A percentile compares a stretch with the other conserved stretches of the same genome.
These are phyloP conservation scores for Epichloe sibirici DNA, from an alignment of 2,329 filamentous ascomycete genomes.

Conservation along the genomic window DNA sequence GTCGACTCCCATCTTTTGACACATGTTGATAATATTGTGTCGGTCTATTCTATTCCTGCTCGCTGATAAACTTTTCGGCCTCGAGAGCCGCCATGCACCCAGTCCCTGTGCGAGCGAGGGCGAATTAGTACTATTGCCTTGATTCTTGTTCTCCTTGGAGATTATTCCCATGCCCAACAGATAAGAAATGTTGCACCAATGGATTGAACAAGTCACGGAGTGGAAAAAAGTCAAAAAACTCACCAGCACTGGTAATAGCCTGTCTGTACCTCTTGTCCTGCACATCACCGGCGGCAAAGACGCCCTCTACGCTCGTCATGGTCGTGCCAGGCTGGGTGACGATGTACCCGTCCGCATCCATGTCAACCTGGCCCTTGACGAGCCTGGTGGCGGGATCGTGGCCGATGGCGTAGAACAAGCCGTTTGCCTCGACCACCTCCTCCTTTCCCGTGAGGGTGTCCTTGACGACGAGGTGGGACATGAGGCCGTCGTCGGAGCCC, in stretches of 20 bases:
- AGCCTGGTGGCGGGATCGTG: conserved; percentile 89
- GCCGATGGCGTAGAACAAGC: conserved; percentile 93
- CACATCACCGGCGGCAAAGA: conserved; percentile 94
- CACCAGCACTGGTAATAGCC: conserved; percentile 93
- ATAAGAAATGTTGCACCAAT: no score
- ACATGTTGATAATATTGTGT: neutral
- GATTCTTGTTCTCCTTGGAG: neutral
- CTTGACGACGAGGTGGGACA: conserved; percentile 78
- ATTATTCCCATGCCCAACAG: no score
- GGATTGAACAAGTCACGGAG: neutral
- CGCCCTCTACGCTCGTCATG: conserved; percentile 75
- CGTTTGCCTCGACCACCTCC: conserved; percentile 80
- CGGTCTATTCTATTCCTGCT: conserved; percentile 42
- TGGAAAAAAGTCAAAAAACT: conserved; percentile 21
- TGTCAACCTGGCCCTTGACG: conserved; percentile 80
- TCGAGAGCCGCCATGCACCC: conserved; percentile 94
- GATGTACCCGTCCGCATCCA: conserved; percentile 85
- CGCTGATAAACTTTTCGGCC: conserved; percentile 83
- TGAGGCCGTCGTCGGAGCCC: conserved; percentile 74
- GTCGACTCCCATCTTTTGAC: neutral
- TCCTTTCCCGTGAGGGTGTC: conserved; percentile 63
- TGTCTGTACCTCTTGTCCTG: conserved; percentile 98
- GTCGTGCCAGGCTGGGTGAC: conserved; percentile 81
- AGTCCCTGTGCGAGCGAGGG: conserved; percentile 46
- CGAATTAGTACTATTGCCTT: neutral